phyloP scores from a whole-genome alignment of 306 rosid species.

The Casuarina equisetifolia region DNA sequence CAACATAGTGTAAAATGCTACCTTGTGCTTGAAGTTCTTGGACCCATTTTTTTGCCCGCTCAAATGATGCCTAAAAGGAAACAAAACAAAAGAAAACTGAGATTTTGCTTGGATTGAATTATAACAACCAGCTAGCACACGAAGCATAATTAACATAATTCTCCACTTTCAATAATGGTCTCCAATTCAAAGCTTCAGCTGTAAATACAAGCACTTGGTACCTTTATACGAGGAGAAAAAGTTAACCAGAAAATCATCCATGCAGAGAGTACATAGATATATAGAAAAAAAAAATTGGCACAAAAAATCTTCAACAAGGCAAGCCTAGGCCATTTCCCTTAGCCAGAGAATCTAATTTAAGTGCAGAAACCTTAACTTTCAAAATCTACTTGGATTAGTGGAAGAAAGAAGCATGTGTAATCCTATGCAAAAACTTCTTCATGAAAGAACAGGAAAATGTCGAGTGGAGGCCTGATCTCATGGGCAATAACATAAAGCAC shows the following conservation, averaged over 20 bases:
- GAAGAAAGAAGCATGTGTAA: background rate
- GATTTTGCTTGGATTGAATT: background rate
- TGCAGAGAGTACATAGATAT: background rate
- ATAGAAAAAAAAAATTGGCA: background rate
- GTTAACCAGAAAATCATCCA: background rate
- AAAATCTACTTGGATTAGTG: background rate
- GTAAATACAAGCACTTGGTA: background rate
- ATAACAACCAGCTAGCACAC: background rate
- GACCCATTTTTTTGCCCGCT: constrained; percentile 62
- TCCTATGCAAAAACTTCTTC: background rate
- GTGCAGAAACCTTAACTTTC: background rate
- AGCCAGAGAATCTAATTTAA: background rate
- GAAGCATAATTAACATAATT: background rate
- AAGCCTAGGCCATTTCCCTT: background rate
- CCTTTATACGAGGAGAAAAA: background rate
- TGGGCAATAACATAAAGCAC: background rate
- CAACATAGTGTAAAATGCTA: constrained; percentile 13
- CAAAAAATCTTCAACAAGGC: background rate
- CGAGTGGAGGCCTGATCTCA: background rate
- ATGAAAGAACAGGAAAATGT: too few relatives aligned
- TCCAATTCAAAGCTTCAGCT: background rate
- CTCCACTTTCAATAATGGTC: background rate
- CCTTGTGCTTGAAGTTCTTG: constrained; percentile 64
- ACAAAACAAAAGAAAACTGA: background rate
- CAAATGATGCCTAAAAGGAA: constrained; percentile 49